Evolutionary conservation across 768 basidiomycete genomes (phyloP).

Genomic region (Pleurotus tuber-regium): DNA sequence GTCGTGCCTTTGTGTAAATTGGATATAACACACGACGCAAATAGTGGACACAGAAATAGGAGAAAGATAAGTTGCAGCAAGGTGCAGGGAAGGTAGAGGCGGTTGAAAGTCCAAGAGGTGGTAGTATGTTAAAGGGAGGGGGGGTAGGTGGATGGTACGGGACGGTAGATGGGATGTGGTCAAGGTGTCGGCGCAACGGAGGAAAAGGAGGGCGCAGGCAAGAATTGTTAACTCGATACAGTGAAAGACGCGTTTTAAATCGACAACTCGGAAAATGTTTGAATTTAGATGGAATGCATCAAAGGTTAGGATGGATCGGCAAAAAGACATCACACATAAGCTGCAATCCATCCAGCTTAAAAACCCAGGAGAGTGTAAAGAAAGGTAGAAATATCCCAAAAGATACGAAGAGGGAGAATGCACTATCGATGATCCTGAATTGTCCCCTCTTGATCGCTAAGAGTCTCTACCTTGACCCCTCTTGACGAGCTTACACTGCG

Average conservation of each 20-base stretch:
- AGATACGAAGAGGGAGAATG: slow-evolving; percentile 14
- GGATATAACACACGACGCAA: slow-evolving; percentile 4
- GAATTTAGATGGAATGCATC: slow-evolving; percentile 5
- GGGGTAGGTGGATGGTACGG: slow-evolving; percentile 11
- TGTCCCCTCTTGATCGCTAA: slow-evolving; percentile 52
- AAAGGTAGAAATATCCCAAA: slow-evolving; percentile 11
- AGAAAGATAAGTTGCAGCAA: not conserved
- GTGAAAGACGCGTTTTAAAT: slow-evolving; percentile 2
- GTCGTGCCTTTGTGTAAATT: slow-evolving; percentile 4
- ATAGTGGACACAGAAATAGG: not conserved
- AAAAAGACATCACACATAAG: slow-evolving; percentile 19
- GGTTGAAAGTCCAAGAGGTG: not conserved
- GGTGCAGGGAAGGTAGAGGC: not conserved
- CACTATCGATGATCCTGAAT: slow-evolving; percentile 36
- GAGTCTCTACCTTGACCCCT: slow-evolving; percentile 75
- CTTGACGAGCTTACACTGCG: slow-evolving; percentile 79
- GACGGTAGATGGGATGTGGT: slow-evolving; percentile 5
- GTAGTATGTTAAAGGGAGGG: slow-evolving; percentile 10
- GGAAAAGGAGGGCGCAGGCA: not conserved
- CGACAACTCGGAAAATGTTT: not conserved
- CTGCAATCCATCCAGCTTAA: slow-evolving; percentile 21
- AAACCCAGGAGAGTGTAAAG: slow-evolving; percentile 16
- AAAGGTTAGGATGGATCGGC: slow-evolving; percentile 13
- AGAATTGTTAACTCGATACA: slow-evolving; percentile 6
- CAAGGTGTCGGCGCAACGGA: slow-evolving; percentile 9